phyloP scores from a whole-genome alignment of 2,329 filamentous ascomycete genomes.

The Colletotrichum sp. region DNA sequence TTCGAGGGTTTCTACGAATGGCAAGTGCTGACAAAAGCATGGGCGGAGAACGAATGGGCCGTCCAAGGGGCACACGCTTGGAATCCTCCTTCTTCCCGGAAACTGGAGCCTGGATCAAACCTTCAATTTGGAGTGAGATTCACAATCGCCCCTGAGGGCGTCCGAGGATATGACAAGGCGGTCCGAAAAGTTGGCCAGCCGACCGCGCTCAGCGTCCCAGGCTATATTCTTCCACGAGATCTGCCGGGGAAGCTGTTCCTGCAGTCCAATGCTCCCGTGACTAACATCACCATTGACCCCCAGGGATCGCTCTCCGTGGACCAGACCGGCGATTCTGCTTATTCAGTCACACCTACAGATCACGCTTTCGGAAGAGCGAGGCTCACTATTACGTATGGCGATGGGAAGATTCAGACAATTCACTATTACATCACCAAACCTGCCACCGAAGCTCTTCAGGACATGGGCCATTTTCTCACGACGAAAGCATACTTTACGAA shows the following conservation, averaged over 20 bases:
- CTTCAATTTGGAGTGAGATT: conserved; percentile 50
- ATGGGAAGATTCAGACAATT: conserved; percentile 55
- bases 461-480: conserved; percentile 59
- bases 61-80: conserved; percentile 45
- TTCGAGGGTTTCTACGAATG: conserved; percentile 68
- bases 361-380: conserved; percentile 54
- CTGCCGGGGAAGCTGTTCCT: no score
- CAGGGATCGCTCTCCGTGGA: conserved; percentile 35
- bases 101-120: conserved; percentile 47
- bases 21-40: conserved; percentile 59
- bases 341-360: conserved; percentile 46
- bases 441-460: conserved; percentile 44
- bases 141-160: neutral
- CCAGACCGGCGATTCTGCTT: conserved; percentile 26
- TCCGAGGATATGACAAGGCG: neutral
- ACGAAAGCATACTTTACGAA: conserved; percentile 58
- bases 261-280: no score
- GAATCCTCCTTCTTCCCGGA: conserved; percentile 57
- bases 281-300: conserved; percentile 47
- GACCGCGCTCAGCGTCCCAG: no score
- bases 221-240: no score
- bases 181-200: no score
- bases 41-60: conserved; percentile 61
- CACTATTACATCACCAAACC: conserved; percentile 62
- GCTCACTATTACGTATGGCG: conserved; percentile 51